phyloP scores from a whole-genome alignment of 148 eudicot genomes.

The Fagopyrum esculentum region DNA sequence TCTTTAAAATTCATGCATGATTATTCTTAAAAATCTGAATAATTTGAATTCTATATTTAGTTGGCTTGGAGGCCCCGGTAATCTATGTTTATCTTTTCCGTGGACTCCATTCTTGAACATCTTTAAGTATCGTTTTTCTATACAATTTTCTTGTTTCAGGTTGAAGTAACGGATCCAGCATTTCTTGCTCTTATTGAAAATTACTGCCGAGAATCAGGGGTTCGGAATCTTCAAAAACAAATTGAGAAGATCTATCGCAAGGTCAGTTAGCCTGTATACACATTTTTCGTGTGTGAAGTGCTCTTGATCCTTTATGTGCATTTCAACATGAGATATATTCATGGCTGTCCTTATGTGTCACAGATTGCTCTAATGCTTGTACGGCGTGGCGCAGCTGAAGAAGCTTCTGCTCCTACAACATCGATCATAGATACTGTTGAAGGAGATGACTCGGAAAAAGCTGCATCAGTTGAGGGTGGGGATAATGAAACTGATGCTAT shows the following conservation, averaged over 20 bases:
- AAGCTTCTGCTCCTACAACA: constrained; percentile 19
- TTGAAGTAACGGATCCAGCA: constrained; percentile 84
- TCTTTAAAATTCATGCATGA: background rate
- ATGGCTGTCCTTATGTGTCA: constrained; percentile 11
- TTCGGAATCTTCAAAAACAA: constrained; percentile 94
- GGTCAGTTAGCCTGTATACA: constrained; percentile 29
- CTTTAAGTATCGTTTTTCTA: background rate
- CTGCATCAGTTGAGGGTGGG: constrained; percentile 25
- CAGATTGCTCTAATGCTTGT: constrained; percentile 96
- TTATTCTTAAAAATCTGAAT: background rate
- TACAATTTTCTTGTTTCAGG: constrained; percentile 35
- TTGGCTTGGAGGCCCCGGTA: background rate
- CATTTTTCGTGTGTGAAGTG: constrained; percentile 1
- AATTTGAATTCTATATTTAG: background rate
- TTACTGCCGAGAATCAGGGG: constrained; percentile 97
- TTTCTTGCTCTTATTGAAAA: constrained; percentile 88
- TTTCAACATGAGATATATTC: background rate
- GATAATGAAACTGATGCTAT: constrained; percentile 23
- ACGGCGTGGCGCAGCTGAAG: constrained; percentile 41
- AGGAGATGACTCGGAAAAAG: constrained; percentile 21
- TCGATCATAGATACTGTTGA: constrained; percentile 23
- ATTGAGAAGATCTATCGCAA: constrained; percentile 97
- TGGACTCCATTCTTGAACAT: background rate
- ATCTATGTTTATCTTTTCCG: background rate
- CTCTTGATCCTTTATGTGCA: background rate